A percentile compares a stretch with the other conserved stretches of the same genome.
phyloP scores from a whole-genome alignment of 371 early-diverging fungal genomes.

The Rhizomucor miehei region DNA sequence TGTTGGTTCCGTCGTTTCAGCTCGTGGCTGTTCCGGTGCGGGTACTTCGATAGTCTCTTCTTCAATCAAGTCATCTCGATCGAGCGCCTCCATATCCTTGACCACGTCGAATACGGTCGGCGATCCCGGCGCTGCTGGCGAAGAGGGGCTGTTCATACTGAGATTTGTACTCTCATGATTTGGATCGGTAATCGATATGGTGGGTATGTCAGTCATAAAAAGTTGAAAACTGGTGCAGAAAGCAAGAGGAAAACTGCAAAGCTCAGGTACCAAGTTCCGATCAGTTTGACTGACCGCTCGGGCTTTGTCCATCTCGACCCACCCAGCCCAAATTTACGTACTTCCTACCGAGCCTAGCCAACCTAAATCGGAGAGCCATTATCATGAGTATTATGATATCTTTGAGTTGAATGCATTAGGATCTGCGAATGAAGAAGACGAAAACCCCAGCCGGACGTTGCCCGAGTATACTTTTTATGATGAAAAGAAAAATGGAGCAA shows the following conservation, averaged over 20 bases:
- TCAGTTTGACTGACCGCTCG: background rate
- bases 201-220: constrained; percentile 37
- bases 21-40: background rate
- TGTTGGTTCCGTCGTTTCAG: background rate
- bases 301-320: background rate
- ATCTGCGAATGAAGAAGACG: too few species aligned
- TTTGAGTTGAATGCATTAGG: too few species aligned
- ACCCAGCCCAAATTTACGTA: too few species aligned
- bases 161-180: constrained; percentile 38
- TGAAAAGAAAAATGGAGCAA: too few species aligned
- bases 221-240: background rate
- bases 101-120: constrained; percentile 45
- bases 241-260: background rate
- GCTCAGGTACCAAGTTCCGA: background rate
- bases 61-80: constrained; percentile 17
- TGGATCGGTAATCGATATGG: constrained; percentile 46
- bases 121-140: constrained; percentile 33
- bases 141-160: constrained; percentile 20
- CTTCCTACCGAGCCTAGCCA: too few species aligned
- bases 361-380: too few species aligned
- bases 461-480: too few species aligned
- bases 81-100: constrained; percentile 35
- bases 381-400: too few species aligned
- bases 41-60: constrained; percentile 6
- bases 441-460: too few species aligned